These are phyloP conservation scores for Betula pendula DNA, from an alignment of 306 rosid species.

Conservation along the genomic window DNA sequence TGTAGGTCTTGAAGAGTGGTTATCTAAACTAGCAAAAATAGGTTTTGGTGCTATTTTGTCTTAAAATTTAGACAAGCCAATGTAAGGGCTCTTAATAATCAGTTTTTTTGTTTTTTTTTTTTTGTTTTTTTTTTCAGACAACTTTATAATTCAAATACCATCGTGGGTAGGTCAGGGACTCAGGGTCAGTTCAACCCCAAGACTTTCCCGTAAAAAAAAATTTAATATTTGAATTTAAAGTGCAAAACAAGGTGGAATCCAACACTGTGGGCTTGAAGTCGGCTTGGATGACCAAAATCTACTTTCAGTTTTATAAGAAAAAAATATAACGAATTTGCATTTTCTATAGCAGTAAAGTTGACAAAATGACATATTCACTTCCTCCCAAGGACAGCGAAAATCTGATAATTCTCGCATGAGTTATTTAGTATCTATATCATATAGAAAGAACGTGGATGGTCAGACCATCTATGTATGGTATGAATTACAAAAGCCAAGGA, in stretches of 20 bases:
- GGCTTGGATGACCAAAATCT: neutral
- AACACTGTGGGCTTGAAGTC: conserved; percentile 1
- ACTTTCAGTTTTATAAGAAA: neutral
- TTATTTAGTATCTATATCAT: conserved; percentile 22
- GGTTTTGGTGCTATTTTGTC: no score
- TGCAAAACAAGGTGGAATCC: neutral
- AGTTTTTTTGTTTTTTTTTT: neutral
- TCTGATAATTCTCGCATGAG: neutral
- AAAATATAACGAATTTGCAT: neutral
- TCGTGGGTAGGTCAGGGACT: neutral
- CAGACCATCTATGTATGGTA: conserved; percentile 17
- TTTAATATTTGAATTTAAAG: neutral
- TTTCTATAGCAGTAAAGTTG: neutral
- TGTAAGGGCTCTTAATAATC: no score
- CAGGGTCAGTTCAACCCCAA: neutral
- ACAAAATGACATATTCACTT: neutral
- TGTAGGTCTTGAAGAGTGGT: no score
- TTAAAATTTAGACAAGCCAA: no score
- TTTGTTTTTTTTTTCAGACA: neutral
- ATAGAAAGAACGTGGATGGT: conserved; percentile 3
- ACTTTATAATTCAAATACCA: neutral
- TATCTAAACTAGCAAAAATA: no score
- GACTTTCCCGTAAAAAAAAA: no score
- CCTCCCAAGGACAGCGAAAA: neutral
- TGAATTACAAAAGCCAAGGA: conserved; percentile 16